Evolutionary conservation across 352 stramenopile species (phyloP).

Genomic region (Pythium aphanidermatum): DNA sequence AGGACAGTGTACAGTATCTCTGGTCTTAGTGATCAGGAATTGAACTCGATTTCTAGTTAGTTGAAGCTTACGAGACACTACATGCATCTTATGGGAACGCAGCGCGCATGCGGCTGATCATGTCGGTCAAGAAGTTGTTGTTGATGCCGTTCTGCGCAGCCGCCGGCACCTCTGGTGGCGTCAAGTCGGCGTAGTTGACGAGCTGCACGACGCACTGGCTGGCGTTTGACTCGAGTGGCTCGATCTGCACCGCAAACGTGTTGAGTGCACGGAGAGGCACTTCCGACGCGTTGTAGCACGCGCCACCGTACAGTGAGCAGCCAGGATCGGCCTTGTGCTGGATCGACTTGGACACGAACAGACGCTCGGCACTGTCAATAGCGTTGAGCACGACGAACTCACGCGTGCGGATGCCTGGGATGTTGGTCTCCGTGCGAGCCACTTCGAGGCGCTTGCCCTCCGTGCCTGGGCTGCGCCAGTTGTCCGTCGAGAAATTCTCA

Average conservation of each 20-base stretch:
- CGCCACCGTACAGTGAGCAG: conserved; percentile 18
- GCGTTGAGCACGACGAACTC: conserved; percentile 28
- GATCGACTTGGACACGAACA: conserved; percentile 21
- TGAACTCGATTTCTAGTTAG: no score
- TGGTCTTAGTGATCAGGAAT: no score
- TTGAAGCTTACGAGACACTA: no score
- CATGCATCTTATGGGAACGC: conserved; percentile 8
- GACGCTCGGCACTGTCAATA: conserved; percentile 6
- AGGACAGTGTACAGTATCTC: no score
- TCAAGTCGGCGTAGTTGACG: conserved; percentile 25
- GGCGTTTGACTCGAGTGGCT: conserved; percentile 10
- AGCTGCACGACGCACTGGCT: conserved; percentile 17
- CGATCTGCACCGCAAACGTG: conserved; percentile 16
- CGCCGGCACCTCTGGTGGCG: background rate
- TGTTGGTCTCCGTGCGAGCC: conserved; percentile 7
- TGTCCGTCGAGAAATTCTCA: conserved; percentile 16
- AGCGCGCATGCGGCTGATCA: conserved; percentile 9
- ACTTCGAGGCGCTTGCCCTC: conserved; percentile 24
- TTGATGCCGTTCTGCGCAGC: conserved; percentile 4
- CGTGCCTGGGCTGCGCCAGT: conserved; percentile 16
- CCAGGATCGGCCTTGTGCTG: conserved; percentile 15
- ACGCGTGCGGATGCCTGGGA: conserved; percentile 16
- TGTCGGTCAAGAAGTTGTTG: conserved; percentile 7
- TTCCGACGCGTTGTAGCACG: conserved; percentile 9
- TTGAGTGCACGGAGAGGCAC: conserved; percentile 15